Evolutionary conservation across 177 flowering plant species (phyloP).

Genomic region (Vitis hybrid): DNA sequence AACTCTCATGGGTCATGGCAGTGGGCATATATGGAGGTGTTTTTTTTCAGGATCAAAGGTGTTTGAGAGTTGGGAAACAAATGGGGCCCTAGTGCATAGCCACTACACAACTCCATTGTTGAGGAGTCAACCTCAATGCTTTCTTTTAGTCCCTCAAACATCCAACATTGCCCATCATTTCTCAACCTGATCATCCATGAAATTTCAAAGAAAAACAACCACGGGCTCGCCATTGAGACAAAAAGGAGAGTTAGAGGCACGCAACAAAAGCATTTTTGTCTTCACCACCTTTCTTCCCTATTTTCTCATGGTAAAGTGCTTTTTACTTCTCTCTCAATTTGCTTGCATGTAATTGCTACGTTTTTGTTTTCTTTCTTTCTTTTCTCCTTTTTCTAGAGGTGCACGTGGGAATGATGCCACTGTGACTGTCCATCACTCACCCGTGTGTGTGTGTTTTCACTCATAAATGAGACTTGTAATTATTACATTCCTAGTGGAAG

Average conservation of each 20-base stretch:
- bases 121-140: constrained; percentile 50
- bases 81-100: constrained; percentile 30
- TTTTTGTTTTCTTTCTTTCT: neutral
- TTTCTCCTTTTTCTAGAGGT: constrained; percentile 12
- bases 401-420: constrained; percentile 18
- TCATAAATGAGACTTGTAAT: no score
- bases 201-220: neutral
- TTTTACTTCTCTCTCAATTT: no score
- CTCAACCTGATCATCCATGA: neutral
- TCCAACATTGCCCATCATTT: constrained; percentile 47
- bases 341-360: no score
- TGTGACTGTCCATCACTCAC: neutral
- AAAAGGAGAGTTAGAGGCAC: constrained; percentile 24
- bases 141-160: constrained; percentile 27
- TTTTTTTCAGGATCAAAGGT: constrained; percentile 23
- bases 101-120: constrained; percentile 33
- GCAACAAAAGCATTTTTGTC: constrained; percentile 30
- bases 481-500: no score
- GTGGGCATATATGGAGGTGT: no score
- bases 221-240: constrained; percentile 1
- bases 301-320: neutral
- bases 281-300: neutral
- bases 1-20: no score
- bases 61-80: constrained; percentile 47
- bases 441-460: constrained; percentile 1